Base-by-base conservation (phyloP, 169 alveolate species). In the Eimeria maxima region DNA sequence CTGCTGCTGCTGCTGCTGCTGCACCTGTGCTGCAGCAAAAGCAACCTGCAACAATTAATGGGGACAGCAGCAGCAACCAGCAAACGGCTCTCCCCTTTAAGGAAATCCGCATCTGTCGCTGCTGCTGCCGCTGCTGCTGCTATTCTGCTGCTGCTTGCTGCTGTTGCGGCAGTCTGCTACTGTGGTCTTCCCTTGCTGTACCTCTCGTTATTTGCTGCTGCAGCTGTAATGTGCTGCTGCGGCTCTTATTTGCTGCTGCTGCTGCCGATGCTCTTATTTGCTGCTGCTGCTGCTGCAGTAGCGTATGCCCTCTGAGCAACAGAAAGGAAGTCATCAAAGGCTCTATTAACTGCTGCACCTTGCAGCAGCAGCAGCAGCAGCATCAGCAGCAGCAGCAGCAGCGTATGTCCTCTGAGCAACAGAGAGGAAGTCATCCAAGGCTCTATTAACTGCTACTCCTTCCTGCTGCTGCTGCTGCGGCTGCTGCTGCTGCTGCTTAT, bases 261-360 rank as follows among this genome's bases (percentile, higher is more conserved):
- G n/a, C n/a, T n/a, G n/a, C n/a, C n/a, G n/a, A n/a, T n/a, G n/a
- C n/a, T n/a, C n/a, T n/a, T n/a, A n/a, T n/a, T n/a, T 2, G 89
- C 47, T 16, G 67, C 74, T 63, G 74, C 74, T 63, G 74, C 67
- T 27, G 65, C 67, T 78, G 11, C 89, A 13, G 67, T 27, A 44
- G 44, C 67, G 38, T 78, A 78, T 16, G 89, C 60, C 65, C 65
- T 7, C 33, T 47, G 69, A 7, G 89, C 89, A 13, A 78, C 89
- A 47, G 89, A 53, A 78, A 78, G 42, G 47, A 78, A 78, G 89
- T 78, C 89, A 44, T 78, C 89, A 11, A 78, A 44, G 42, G 67
- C 67, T 67, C 67, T 78, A 24, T 78, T 78, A 27, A 78, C 89
- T 44, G 89, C 89, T 44, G 89, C 89, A 24, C 89, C 89, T 18